Evolutionary conservation across 148 eudicot species (phyloP), one percentile per base, ranked within the genome.

Genomic region (Oxyria digyna): DNA sequence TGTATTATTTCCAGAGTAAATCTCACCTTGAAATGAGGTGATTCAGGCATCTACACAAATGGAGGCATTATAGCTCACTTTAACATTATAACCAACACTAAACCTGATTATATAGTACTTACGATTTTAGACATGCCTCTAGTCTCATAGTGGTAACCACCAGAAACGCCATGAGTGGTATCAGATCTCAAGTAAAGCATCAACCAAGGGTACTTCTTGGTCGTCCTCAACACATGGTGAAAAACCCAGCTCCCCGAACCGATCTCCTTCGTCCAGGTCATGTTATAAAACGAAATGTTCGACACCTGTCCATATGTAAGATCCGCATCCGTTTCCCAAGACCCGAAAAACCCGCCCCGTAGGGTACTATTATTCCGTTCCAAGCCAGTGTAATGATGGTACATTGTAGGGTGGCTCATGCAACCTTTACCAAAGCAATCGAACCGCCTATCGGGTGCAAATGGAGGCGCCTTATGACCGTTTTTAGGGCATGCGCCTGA

Each of bases 171-270:
- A 9, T 72, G 59, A 1, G 78, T 74, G 24, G 84, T 77, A 74
- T 82, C 85, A 0, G 83, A 71, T 37, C 85, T 80, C 63, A 84
- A 70, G 82, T 84, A 84, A 67, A 84, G 80, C 88, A 85, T 85
- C 71, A 82, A 42, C 84, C 84, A 80, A 4, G 83, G 81, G 49
- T 73, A 78, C 45, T 64, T 79, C 17, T 45, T 38, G 1, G 85
- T 77, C 17, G 87, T 84, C 77, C 55, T 81, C 42, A 84, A 67
- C 10, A 52, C 41, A 70, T 81, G 80, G 41, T 78, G 81, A 17
- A 82, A 82, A 29, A 76, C 77, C 88, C 85, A 84, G 70, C 82
- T 82, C n/a, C 78, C 81, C 33, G 50, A 69, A 6, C 84, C 85
- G 40, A 80, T 32, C n/a, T 82, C 63, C 32, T 84, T 84, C 33